Base-by-base conservation (phyloP, 371 early-diverging fungal species). In the Rhizopus arrhizus region DNA sequence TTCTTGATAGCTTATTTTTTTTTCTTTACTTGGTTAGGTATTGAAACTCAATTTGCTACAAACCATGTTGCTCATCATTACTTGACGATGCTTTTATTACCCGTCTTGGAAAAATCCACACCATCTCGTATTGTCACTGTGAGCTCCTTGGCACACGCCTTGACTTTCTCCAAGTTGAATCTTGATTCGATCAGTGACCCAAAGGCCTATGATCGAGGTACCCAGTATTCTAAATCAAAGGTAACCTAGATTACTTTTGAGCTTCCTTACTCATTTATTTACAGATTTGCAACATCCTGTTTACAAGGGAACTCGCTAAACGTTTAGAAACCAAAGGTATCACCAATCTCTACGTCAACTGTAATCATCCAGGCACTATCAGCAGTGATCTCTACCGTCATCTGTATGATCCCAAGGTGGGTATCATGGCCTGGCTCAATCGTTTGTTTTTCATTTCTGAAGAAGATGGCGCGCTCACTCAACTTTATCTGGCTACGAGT, bases 1-100 rank as follows among this genome's bases (percentile, higher is more conserved):
- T 22, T 22, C 22, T 22, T 22, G 22, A 22, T 22, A 22, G 22
- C 22, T 22, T 22, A 22, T 22, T 1, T 22, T 22, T 22, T 22
- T 22, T 22, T 22, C 22, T 22, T 22, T 22, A 22, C 2, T 22
- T 22, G 22, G 22, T 22, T 22, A 16, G 15, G 34, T 4, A 61
- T 76, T 40, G 77, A 76, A 46, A 61, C 36, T 0, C 73, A 70
- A 53, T 72, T 74, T 41, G 78, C 68, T 5, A 73, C 72, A 9
- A 94, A 95, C 73, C 93, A 93, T 58, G 70, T 94, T 33, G 95
- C 89, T 16, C 90, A 89, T 50, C 85, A 85, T 59, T 82, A 79
- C n/a, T 75, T 91, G 54, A 89, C 89, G n/a, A 76, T 67, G 46
- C 68, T 73, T 0, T 77, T 94, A n/a, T 64, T 91, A 5, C 87